Conservation (phyloP, 768 basidiomycete genomes). For the Auricularia sp. region DNA sequence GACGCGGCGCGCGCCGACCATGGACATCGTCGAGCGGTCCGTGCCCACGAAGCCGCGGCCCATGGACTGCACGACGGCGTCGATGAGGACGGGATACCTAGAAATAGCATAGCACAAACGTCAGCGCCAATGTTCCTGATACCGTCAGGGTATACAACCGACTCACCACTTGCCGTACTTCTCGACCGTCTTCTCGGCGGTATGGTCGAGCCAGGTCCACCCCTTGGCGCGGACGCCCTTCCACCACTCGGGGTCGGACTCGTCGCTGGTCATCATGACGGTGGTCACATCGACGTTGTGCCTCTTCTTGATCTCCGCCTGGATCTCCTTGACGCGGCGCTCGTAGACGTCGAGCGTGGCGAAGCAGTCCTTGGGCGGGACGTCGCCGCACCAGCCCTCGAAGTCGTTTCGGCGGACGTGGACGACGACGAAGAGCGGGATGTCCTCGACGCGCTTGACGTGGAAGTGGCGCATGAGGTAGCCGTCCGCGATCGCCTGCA, state of each 20-base stretch:
- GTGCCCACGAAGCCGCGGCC: slow-evolving; percentile 66
- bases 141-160: background rate
- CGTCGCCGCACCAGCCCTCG: slow-evolving; percentile 32
- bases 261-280: slow-evolving; percentile 60
- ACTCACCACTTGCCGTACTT: slow-evolving; percentile 40
- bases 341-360: slow-evolving; percentile 43
- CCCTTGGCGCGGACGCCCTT: slow-evolving; percentile 37
- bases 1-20: slow-evolving; percentile 54
- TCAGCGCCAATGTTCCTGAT: background rate
- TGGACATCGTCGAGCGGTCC: slow-evolving; percentile 59
- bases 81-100: slow-evolving; percentile 67
- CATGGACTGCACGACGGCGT: slow-evolving; percentile 59
- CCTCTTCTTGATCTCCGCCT: slow-evolving; percentile 30
- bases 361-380: slow-evolving; percentile 33
- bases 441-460: slow-evolving; percentile 22
- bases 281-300: slow-evolving; percentile 27
- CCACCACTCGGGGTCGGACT: slow-evolving; percentile 49
- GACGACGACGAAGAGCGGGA: slow-evolving; percentile 49
- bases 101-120: background rate
- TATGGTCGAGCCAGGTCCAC: slow-evolving; percentile 44
- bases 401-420: slow-evolving; percentile 53
- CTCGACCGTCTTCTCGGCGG: slow-evolving; percentile 30
- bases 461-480: slow-evolving; percentile 27
- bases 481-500: slow-evolving; percentile 32
- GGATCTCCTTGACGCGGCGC: slow-evolving; percentile 46